A percentile compares a stretch with the other conserved stretches of the same genome.
These are phyloP conservation scores for Ganoderma sinense DNA, from an alignment of 1,284 basidiomycete species.

Conservation along the genomic window DNA sequence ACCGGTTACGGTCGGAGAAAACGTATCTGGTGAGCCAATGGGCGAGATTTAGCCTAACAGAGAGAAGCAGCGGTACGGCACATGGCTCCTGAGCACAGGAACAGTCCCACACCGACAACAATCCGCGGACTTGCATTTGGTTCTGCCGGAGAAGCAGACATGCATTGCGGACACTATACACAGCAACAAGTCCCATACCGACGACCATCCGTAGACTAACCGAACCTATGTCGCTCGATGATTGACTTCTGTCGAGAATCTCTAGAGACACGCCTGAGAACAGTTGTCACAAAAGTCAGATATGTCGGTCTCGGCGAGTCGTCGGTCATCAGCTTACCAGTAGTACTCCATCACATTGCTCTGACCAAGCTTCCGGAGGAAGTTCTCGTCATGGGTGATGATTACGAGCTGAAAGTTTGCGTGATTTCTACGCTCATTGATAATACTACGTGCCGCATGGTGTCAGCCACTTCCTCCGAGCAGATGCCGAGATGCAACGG, in stretches of 20 bases:
- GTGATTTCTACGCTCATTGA: slow-evolving; percentile 88
- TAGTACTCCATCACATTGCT: slow-evolving; percentile 92
- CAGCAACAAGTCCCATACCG: slow-evolving; percentile 20
- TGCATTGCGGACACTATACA: slow-evolving; percentile 16
- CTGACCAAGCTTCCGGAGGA: slow-evolving; percentile 84
- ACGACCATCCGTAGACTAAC: slow-evolving; percentile 42
- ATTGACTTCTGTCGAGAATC: slow-evolving; percentile 76
- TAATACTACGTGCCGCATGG: slow-evolving; percentile 66
- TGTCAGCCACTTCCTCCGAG: slow-evolving; percentile 13
- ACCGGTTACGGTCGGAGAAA: not conserved
- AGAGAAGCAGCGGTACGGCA: slow-evolving; percentile 18
- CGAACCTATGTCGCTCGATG: slow-evolving; percentile 73
- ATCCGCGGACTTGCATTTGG: slow-evolving; percentile 17
- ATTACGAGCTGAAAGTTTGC: slow-evolving; percentile 97
- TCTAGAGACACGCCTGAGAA: slow-evolving; percentile 62
- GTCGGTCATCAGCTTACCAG: slow-evolving; percentile 62
- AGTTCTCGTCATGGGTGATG: slow-evolving; percentile 96
- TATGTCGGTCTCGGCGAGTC: slow-evolving; percentile 8
- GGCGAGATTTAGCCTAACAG: not conserved
- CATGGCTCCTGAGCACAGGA: slow-evolving; percentile 11
- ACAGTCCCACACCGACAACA: slow-evolving; percentile 24
- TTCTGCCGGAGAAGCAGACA: slow-evolving; percentile 11
- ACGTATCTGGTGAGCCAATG: not conserved
- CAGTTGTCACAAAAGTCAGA: not conserved
- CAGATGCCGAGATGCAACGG: slow-evolving; percentile 1